Evolutionary conservation across 2,329 filamentous ascomycete genomes (phyloP), one percentile per base, ranked within the genome.

Genomic region (Ceratocystis eucalypticola): DNA sequence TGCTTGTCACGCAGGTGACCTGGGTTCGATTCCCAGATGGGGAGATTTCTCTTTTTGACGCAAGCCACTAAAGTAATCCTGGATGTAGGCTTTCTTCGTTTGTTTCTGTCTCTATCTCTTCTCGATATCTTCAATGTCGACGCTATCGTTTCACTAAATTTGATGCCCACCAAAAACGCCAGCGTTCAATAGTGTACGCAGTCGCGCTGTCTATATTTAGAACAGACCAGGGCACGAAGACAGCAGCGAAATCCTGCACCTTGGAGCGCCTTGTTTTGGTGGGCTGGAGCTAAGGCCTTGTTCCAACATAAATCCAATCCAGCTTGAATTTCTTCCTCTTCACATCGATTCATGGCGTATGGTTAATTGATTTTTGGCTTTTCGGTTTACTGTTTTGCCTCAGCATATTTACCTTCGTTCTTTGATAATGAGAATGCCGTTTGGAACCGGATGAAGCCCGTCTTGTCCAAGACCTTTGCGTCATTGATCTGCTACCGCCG

Each of bases 1-100:
- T 67, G 62, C 66, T 67, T 67, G 62, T 67, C 66, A 67, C 66
- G 66, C 66, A 67, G 66, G 62, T 67, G 66, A 67, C 66, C 66
- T 65, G 62, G 62, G 62, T 67, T 67, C 55, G 66, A 67, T 67
- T 67, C 66, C 66, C 66, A 67, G 66, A 65, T 68, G 63, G 63
- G 66, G 66, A 68, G 66, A 20, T 37, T 44, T 5, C 10, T 30
- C 45, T 62, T 30, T 61, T 25, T 33, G n/a, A 8, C 15, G 22
- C 33, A 0, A 5, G 1, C 28, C 0, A 2, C 15, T 5, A 12
- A 2, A 2, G 33, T 7, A 50, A n/a, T 12, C 8, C 28, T 30
- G 28, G 28, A 5, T 5, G 28, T 5, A 28, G 28, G 46, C 46
- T 5, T 20, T 22, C 10, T 20, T 50, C n/a, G 20, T 50, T 50